phyloP scores from a whole-genome alignment of 169 alveolate genomes.

The Plasmodium knowlesi region DNA sequence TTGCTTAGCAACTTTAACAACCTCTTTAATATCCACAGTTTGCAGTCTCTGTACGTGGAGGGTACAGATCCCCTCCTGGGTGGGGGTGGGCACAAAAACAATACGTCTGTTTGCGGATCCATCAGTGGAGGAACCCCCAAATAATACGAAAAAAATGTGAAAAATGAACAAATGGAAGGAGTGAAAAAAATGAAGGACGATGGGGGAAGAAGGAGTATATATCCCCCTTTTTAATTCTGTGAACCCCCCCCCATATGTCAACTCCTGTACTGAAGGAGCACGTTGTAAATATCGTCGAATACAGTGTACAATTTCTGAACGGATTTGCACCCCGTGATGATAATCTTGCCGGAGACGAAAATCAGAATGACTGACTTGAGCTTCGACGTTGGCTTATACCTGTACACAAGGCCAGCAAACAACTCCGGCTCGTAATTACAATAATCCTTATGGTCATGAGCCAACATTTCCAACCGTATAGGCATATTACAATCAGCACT shows the following conservation, averaged over 20 bases:
- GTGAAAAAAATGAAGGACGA: background rate
- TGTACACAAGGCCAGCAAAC: constrained; percentile 94
- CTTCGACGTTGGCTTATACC: constrained; percentile 77
- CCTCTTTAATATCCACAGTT: constrained; percentile 42
- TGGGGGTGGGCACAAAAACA: background rate
- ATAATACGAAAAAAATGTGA: background rate
- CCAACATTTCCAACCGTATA: constrained; percentile 96
- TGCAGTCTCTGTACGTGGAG: constrained; percentile 19
- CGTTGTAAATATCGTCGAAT: constrained; percentile 92
- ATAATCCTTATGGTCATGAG: constrained; percentile 91
- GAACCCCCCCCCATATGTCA: background rate
- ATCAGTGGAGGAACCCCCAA: background rate
- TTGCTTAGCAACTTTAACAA: constrained; percentile 30
- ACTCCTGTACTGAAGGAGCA: constrained; percentile 89
- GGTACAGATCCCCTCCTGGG: constrained; percentile 47
- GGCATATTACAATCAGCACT: constrained; percentile 97
- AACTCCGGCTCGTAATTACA: constrained; percentile 98
- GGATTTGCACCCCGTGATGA: constrained; percentile 98
- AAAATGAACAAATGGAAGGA: background rate
- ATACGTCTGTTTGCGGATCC: background rate
- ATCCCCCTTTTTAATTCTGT: background rate
- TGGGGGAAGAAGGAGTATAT: background rate
- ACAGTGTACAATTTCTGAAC: constrained; percentile 92
- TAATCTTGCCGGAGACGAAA: constrained; percentile 98
- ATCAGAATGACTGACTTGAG: constrained; percentile 96